phyloP scores from a whole-genome alignment of 2,329 filamentous ascomycete genomes.

The Xylaria digitata region DNA sequence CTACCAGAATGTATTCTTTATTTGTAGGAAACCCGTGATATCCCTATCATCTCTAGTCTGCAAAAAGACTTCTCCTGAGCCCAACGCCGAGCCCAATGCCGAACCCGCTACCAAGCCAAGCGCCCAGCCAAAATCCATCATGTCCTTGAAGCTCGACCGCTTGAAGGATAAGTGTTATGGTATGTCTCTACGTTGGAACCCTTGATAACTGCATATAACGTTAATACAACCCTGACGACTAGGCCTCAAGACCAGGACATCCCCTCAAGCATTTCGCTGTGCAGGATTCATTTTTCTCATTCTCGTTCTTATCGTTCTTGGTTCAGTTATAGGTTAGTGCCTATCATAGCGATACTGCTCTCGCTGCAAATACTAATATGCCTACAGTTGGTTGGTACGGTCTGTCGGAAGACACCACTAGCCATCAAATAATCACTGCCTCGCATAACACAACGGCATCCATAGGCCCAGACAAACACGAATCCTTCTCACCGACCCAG shows the following conservation, averaged over 20 bases:
- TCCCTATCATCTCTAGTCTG: constrained; percentile 2
- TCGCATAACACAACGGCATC: neutral
- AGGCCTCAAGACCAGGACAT: constrained; percentile 37
- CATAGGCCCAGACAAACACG: constrained; percentile 9
- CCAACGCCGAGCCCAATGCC: neutral
- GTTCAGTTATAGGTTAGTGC: constrained; percentile 36
- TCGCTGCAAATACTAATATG: constrained; percentile 1
- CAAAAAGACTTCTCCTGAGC: constrained; percentile 7
- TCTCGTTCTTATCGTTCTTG: constrained; percentile 33
- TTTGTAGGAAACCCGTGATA: neutral
- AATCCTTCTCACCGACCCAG: neutral
- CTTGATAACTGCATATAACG: neutral
- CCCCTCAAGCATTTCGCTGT: constrained; percentile 31
- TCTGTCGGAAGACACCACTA: constrained; percentile 35
- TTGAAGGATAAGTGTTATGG: constrained; percentile 29
- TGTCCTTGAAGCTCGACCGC: constrained; percentile 27
- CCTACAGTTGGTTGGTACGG: constrained; percentile 41
- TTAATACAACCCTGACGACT: constrained; percentile 13
- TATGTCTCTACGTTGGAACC: constrained; percentile 13
- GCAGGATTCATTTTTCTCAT: constrained; percentile 38
- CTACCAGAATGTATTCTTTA: constrained; percentile 36
- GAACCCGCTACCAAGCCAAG: neutral
- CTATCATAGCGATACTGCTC: too few relatives aligned
- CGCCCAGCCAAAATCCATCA: constrained; percentile 23
- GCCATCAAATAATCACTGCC: constrained; percentile 16